Conservation (phyloP, 1,284 basidiomycete species). For the Austroboletus niveus region DNA sequence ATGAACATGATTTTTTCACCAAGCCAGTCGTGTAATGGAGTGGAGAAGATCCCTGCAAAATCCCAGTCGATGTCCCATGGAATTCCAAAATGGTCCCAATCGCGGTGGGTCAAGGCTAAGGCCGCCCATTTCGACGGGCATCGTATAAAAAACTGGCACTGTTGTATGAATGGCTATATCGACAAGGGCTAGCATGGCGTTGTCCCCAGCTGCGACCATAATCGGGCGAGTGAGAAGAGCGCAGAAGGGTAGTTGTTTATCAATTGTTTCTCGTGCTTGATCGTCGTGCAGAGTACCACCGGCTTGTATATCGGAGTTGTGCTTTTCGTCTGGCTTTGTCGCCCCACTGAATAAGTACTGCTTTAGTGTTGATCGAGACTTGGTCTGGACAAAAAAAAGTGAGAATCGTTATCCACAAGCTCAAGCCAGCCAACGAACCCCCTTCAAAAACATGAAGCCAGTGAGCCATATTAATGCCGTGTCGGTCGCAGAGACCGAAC, state of each 20-base stretch:
- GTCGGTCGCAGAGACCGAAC: conserved; percentile 50
- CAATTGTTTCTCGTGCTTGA: not conserved
- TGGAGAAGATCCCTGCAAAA: conserved; percentile 40
- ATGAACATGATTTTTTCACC: conserved; percentile 40
- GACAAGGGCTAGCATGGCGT: no score
- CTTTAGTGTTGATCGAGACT: conserved; percentile 7
- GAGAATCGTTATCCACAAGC: not conserved
- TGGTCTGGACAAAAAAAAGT: conserved; percentile 17
- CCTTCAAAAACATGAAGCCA: conserved; percentile 49
- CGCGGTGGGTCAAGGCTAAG: conserved; percentile 38
- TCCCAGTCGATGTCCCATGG: conserved; percentile 39
- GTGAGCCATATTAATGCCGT: conserved; percentile 47
- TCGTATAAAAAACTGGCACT: conserved; percentile 44
- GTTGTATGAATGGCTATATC: conserved; percentile 41
- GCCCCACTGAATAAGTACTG: conserved; percentile 22
- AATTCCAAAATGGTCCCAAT: conserved; percentile 42
- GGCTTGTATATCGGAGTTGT: not conserved
- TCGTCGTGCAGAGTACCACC: not conserved
- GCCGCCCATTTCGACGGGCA: conserved; percentile 43
- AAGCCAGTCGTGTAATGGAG: conserved; percentile 37
- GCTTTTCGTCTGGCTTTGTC: not conserved
- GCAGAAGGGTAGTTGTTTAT: conserved; percentile 33
- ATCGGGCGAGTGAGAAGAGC: no score
- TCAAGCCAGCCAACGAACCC: conserved; percentile 41
- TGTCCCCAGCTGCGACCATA: no score